Evolutionary conservation across 169 alveolate genomes (phyloP).

Genomic region (Plasmodium adleri): DNA sequence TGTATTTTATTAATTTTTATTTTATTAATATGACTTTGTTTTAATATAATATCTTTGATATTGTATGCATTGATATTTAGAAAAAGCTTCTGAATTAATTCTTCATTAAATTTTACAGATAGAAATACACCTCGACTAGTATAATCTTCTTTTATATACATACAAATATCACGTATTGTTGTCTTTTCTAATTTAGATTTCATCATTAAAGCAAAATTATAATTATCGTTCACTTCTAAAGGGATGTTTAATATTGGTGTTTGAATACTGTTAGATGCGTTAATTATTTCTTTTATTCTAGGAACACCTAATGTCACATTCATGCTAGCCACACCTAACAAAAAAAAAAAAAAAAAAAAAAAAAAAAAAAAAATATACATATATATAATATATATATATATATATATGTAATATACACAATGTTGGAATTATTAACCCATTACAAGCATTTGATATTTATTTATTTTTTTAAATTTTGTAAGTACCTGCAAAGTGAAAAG

Average conservation of each 20-base stretch:
- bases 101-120: constrained; percentile 89
- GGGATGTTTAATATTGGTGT: constrained; percentile 98
- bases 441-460: no score
- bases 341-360: not conserved
- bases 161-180: constrained; percentile 88
- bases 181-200: constrained; percentile 93
- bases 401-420: no score
- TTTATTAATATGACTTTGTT: constrained; percentile 87
- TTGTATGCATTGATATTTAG: constrained; percentile 91
- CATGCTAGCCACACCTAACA: constrained; percentile 96
- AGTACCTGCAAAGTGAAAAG: constrained; percentile 98
- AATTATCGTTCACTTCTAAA: constrained; percentile 75
- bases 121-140: constrained; percentile 93
- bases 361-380: not conserved
- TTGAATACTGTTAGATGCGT: constrained; percentile 95
- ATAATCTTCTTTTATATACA: constrained; percentile 93
- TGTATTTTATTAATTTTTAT: constrained; percentile 87
- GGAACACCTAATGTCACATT: constrained; percentile 99
- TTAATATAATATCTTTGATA: constrained; percentile 88
- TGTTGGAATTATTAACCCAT: no score
- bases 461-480: not conserved
- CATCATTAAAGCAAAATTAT: constrained; percentile 90
- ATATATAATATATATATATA: not conserved
- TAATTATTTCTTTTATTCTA: constrained; percentile 98
- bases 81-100: constrained; percentile 87